Base-by-base conservation (phyloP, 306 rosid species). In the Trifolium subterraneum region DNA sequence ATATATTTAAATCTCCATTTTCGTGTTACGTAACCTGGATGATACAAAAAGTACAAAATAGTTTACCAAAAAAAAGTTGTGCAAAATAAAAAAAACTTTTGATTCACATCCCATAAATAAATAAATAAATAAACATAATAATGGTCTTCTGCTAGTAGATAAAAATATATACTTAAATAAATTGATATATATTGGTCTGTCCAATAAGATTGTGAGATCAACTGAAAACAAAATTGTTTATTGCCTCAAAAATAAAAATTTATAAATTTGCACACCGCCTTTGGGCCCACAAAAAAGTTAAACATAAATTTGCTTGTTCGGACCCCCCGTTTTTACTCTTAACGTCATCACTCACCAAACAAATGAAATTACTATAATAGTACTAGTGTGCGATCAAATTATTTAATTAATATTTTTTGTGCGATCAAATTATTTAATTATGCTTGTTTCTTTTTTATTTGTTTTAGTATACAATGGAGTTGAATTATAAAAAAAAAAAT, bases 1-100 rank as follows among this genome's bases (percentile, higher is more conserved):
- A 27, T 71, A 27, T 71, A 71, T 23, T 63, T 29, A 61, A 71
- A 71, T 71, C 48, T 14, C 5, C 14, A 39, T 42, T 51, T 71
- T 19, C 44, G 3, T 19, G 41, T 33, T 64, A 65, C 12, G 33
- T 63, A 39, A 12, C 12, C 25, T 52, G 62, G 72, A 25, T 70
- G 39, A 16, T 15, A 20, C 29, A 54, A 20, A 54, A 54, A 4
- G 29, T 19, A 3, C 11, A 10, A 19, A 19, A 29, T 29, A 29
- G 33, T 29, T 29, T 29, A 29, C 33, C 33, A 29, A 29, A 29
- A 29, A 29, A 4, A 29, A 29, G 4, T 22, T 1, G 25, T 22
- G 25, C 25, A 22, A 22, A 22, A 3, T 4, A 10, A 19, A 19
- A 1, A 9, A 44, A 13, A 44, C 15, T 16, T 44, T 20, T 54